Conservation (phyloP, 805 yeast genomes). For the Candida methanosorbosa region DNA sequence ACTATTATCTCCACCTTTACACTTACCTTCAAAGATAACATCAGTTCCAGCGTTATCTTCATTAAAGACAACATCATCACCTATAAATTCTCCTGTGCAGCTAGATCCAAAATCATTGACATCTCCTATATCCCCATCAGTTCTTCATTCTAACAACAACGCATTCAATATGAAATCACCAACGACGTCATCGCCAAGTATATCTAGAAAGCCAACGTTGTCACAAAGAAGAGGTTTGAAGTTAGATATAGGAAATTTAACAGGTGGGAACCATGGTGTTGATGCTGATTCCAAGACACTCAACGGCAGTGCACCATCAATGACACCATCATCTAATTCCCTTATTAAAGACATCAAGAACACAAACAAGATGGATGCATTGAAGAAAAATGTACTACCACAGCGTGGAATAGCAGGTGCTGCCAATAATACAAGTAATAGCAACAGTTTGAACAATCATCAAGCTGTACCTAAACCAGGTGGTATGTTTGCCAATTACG, state of each 20-base stretch:
- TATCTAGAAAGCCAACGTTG: conserved; percentile 34
- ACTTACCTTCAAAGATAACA: neutral
- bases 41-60: too few species aligned
- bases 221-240: conserved; percentile 51
- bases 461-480: conserved; percentile 26
- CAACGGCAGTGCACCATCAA: too few species aligned
- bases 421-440: conserved; percentile 12
- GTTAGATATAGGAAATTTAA: conserved; percentile 25
- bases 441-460: conserved; percentile 12
- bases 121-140: conserved; percentile 5
- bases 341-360: too few species aligned
- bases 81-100: neutral
- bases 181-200: too few species aligned
- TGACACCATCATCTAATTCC: neutral
- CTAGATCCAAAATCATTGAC: too few species aligned
- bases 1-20: neutral
- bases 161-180: too few species aligned
- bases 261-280: conserved; percentile 3
- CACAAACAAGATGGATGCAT: conserved; percentile 10
- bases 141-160: conserved; percentile 4
- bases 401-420: conserved; percentile 13
- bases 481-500: conserved; percentile 74
- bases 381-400: conserved; percentile 17
- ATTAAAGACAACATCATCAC: neutral
- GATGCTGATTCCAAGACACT: conserved; percentile 1